Conservation (phyloP, 2,329 filamentous ascomycete species). For the Talaromyces pinophilus region DNA sequence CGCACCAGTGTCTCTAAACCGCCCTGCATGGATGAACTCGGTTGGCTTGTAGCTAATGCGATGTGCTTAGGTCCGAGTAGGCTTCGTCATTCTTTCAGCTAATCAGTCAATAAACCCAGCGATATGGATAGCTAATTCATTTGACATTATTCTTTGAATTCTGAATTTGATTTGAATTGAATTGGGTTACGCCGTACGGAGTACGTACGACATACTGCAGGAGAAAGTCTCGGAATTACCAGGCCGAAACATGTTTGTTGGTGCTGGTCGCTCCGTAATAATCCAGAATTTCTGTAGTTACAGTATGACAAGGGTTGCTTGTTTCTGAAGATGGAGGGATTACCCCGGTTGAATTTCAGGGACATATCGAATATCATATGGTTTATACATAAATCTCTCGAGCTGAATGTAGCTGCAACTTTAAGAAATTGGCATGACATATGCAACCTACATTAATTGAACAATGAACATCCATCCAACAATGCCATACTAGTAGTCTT, state of each 20-base stretch:
- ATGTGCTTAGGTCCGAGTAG: not conserved
- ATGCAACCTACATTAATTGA: not conserved
- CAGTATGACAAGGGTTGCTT: not conserved
- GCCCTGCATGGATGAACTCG: not conserved
- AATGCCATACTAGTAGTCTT: not conserved
- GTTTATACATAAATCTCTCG: not conserved
- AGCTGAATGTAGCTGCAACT: not conserved
- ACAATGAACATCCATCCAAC: not conserved
- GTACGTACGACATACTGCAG: not conserved
- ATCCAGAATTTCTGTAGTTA: not conserved
- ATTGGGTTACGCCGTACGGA: not conserved
- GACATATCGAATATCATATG: not conserved
- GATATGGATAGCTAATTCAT: not conserved
- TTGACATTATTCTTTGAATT: not conserved
- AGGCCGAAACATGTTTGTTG: constrained; percentile 9
- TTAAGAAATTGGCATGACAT: not conserved
- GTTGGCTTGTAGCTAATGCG: constrained; percentile 2
- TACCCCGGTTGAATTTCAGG: not conserved
- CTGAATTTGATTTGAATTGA: not conserved
- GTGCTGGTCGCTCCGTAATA: not conserved
- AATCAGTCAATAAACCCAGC: not conserved
- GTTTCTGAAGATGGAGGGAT: not conserved
- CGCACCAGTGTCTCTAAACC: constrained; percentile 13
- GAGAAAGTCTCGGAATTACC: constrained; percentile 1
- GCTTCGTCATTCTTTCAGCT: not conserved